A percentile compares a stretch with the other conserved stretches of the same genome.
These are phyloP conservation scores for Lanmaoa pseudosensibilis DNA, from an alignment of 768 basidiomycete genomes.

Conservation along the genomic window DNA sequence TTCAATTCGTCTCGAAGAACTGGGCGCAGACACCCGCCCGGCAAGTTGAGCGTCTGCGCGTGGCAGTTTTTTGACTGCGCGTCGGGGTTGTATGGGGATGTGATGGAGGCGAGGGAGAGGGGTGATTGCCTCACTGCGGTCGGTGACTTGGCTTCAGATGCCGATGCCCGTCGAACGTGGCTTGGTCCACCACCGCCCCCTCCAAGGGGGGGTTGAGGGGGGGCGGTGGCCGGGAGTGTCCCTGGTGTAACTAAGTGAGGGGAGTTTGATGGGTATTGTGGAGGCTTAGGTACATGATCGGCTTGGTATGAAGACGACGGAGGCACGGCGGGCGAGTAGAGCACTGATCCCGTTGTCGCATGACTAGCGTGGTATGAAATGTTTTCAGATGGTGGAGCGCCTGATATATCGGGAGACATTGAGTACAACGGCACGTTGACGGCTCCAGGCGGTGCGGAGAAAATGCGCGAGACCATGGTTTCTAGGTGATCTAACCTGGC, in stretches of 20 bases:
- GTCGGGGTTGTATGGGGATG: conserved; percentile 39
- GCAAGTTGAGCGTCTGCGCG: conserved; percentile 72
- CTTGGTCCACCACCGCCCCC: conserved; percentile 18
- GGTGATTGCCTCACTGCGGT: conserved; percentile 38
- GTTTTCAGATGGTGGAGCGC: conserved; percentile 25
- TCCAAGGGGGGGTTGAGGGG: conserved; percentile 16
- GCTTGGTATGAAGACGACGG: conserved; percentile 26
- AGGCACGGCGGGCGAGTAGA: conserved; percentile 24
- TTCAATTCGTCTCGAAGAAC: conserved; percentile 34
- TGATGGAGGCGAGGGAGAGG: conserved; percentile 43
- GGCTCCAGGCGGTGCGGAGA: conserved; percentile 29
- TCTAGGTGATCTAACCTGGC: conserved; percentile 62
- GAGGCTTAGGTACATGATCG: conserved; percentile 25
- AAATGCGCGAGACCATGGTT: conserved; percentile 46
- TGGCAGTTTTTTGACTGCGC: conserved; percentile 69
- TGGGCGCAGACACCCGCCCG: conserved; percentile 80
- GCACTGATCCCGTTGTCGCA: conserved; percentile 24
- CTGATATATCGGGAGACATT: conserved; percentile 32
- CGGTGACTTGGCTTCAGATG: conserved; percentile 34
- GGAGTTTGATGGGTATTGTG: conserved; percentile 29
- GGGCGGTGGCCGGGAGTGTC: conserved; percentile 20
- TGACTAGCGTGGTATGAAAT: conserved; percentile 31
- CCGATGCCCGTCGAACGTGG: conserved; percentile 29
- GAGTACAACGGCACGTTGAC: conserved; percentile 32
- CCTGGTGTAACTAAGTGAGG: conserved; percentile 29